A percentile compares a stretch with the other conserved stretches of the same genome.
These are phyloP conservation scores for Cytauxzoon felis DNA, from an alignment of 169 alveolate species.

Conservation along the genomic window DNA sequence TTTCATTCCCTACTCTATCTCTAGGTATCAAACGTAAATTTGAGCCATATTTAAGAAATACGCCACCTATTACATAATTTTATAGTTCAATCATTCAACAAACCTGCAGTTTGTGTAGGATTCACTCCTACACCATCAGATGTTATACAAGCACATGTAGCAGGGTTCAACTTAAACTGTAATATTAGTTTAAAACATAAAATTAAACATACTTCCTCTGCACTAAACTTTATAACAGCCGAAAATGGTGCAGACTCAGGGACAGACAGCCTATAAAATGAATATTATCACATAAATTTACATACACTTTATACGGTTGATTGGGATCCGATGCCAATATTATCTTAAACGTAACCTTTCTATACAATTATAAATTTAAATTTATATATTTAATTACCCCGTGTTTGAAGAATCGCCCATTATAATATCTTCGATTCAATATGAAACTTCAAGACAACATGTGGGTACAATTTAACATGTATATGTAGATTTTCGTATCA, in stretches of 20 bases:
- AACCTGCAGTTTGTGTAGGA: conserved; percentile 85
- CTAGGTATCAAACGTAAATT: conserved; percentile 87
- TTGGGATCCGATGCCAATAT: conserved; percentile 62
- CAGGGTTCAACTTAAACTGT: conserved; percentile 83
- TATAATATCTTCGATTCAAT: neutral
- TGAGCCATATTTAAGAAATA: conserved; percentile 86
- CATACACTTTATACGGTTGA: conserved; percentile 67
- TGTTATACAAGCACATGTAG: conserved; percentile 86
- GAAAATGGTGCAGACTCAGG: conserved; percentile 89
- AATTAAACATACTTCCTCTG: conserved; percentile 66
- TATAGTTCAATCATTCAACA: neutral
- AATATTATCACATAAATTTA: too few relatives aligned
- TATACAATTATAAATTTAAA: neutral
- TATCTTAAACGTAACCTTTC: conserved; percentile 64
- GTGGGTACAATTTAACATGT: neutral
- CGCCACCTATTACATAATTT: conserved; percentile 49
- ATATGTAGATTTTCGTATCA: neutral
- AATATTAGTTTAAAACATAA: neutral
- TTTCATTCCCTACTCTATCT: conserved; percentile 82
- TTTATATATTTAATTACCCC: conserved; percentile 21
- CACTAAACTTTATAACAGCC: conserved; percentile 85
- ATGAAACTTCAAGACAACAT: neutral
- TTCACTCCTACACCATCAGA: conserved; percentile 86
- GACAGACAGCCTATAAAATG: conserved; percentile 60
- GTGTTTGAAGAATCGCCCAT: conserved; percentile 36